Evolutionary conservation across 139 green algal species (phyloP).

Genomic region (Medakamo hakoo): DNA sequence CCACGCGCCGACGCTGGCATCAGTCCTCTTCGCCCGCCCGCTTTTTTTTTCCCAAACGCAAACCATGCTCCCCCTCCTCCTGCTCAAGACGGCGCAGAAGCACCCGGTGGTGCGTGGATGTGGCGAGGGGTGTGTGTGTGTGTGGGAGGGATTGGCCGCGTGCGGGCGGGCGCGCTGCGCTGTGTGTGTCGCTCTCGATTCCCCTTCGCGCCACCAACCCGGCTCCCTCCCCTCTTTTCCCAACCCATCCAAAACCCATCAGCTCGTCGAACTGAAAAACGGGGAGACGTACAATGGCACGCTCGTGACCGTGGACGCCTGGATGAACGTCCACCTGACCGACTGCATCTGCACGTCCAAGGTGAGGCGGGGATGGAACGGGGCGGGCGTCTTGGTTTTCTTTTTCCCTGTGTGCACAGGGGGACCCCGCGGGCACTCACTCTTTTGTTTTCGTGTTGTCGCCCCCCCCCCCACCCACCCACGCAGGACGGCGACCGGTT

Average conservation of each 20-base stretch:
- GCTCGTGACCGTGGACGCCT: slow-evolving; percentile 87
- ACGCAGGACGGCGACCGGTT: slow-evolving; percentile 86
- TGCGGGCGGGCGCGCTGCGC: neutral
- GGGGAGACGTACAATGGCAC: slow-evolving; percentile 98
- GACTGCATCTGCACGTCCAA: slow-evolving; percentile 98
- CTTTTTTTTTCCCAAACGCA: neutral
- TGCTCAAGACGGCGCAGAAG: slow-evolving; percentile 68
- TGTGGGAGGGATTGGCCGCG: too few species aligned
- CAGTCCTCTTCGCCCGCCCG: neutral
- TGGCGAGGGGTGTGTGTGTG: too few species aligned
- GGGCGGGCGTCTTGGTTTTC: neutral
- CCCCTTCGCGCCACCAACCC: neutral
- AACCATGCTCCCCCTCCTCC: slow-evolving; percentile 67
- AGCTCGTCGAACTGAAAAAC: slow-evolving; percentile 96
- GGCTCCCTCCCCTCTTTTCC: neutral
- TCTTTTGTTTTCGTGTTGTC: slow-evolving; percentile 1
- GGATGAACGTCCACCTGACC: slow-evolving; percentile 97
- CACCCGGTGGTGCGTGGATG: slow-evolving; percentile 67
- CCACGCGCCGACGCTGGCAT: neutral
- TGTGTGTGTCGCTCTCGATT: neutral
- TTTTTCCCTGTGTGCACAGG: too few species aligned
- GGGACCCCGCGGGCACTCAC: too few species aligned
- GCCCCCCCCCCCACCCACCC: neutral
- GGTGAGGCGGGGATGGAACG: slow-evolving; percentile 13
- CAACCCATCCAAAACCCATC: too few species aligned